Conservation (phyloP, 306 rosid genomes). For the Trichosanthes truncata region DNA sequence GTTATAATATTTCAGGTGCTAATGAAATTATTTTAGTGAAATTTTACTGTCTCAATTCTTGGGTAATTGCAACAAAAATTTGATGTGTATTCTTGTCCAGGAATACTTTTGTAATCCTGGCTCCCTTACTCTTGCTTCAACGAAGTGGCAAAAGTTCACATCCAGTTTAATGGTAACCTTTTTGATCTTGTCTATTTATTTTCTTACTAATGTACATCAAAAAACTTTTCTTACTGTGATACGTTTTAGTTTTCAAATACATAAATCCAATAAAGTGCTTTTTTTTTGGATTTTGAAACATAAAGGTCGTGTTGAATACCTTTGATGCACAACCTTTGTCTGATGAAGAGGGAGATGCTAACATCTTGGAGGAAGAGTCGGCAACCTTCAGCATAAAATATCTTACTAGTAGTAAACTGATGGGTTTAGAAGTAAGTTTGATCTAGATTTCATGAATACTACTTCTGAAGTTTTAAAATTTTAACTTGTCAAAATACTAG, state of each 20-base stretch:
- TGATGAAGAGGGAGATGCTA: slow-evolving; percentile 93
- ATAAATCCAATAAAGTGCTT: neutral
- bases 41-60: neutral
- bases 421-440: slow-evolving; percentile 77
- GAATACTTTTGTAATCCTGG: slow-evolving; percentile 81
- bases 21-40: neutral
- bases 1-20: neutral
- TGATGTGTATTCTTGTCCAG: slow-evolving; percentile 26
- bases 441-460: neutral
- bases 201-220: neutral
- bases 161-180: slow-evolving; percentile 60
- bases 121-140: slow-evolving; percentile 44
- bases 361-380: slow-evolving; percentile 79
- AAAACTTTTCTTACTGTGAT: neutral
- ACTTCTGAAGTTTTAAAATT: neutral
- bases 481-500: neutral
- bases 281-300: slow-evolving; percentile 12
- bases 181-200: neutral
- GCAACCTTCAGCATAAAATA: slow-evolving; percentile 89
- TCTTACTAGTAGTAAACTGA: slow-evolving; percentile 92
- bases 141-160: slow-evolving; percentile 85
- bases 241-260: neutral
- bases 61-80: neutral
- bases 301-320: slow-evolving; percentile 69
- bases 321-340: slow-evolving; percentile 95